These are phyloP conservation scores for Aureobasidium sp. DNA, from an alignment of 2,329 filamentous ascomycete genomes.

Conservation along the genomic window DNA sequence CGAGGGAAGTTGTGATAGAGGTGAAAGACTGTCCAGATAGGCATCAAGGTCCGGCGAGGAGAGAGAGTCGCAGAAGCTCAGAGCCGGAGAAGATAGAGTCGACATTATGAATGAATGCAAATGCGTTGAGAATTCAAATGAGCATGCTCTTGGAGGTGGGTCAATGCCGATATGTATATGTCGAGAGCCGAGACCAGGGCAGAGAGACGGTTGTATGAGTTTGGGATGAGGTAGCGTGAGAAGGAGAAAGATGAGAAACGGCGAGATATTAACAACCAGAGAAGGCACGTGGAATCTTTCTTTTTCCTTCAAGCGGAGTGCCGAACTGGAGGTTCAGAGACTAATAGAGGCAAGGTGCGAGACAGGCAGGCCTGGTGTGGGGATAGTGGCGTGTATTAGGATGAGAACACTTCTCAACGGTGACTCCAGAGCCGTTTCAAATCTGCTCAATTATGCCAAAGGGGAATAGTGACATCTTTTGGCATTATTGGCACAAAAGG, in stretches of 20 bases:
- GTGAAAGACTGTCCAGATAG: constrained; percentile 24
- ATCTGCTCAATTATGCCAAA: constrained; percentile 6
- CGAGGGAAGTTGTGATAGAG: constrained; percentile 26
- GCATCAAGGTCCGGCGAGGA: constrained; percentile 28
- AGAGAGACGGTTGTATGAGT: background rate
- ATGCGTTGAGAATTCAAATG: constrained; percentile 3
- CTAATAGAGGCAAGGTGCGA: constrained; percentile 8
- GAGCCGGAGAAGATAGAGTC: constrained; percentile 23
- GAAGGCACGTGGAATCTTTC: constrained; percentile 8
- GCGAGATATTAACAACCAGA: constrained; percentile 8
- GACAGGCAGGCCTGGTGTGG: constrained; percentile 7
- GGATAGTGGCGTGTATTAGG: constrained; percentile 11
- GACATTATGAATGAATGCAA: background rate
- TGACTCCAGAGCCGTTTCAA: constrained; percentile 2
- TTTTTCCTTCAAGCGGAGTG: constrained; percentile 3
- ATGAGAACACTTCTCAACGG: constrained; percentile 7
- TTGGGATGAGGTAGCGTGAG: background rate
- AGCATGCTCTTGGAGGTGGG: constrained; percentile 8
- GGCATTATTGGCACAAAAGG: background rate
- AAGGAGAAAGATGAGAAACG: constrained; percentile 1
- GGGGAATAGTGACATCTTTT: background rate
- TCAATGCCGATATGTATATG: constrained; percentile 4
- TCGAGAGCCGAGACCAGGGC: constrained; percentile 2
- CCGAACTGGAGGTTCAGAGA: background rate
- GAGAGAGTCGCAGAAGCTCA: constrained; percentile 27